phyloP scores from a whole-genome alignment of 2,329 filamentous ascomycete genomes.

The Fusarium pseudocircinatum region DNA sequence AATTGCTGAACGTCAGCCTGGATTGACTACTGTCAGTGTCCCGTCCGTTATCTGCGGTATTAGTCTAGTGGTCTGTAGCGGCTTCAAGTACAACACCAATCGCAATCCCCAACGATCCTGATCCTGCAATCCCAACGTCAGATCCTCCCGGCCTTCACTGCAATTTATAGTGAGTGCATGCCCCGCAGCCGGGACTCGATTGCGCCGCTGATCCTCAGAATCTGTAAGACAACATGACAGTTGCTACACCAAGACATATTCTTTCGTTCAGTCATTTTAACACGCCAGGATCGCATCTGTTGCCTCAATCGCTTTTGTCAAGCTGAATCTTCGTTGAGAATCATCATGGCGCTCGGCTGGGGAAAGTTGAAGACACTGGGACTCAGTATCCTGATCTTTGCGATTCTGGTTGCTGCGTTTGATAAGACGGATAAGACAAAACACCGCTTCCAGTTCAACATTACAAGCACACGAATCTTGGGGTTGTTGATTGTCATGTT shows the following conservation, averaged over 20 bases:
- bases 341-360: background rate
- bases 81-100: background rate
- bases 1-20: background rate
- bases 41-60: too few relatives aligned
- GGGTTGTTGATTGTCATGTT: background rate
- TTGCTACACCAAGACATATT: background rate
- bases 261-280: background rate
- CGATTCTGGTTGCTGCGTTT: background rate
- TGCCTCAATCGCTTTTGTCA: fast-evolving
- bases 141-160: background rate
- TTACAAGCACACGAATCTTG: background rate
- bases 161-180: background rate
- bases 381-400: background rate
- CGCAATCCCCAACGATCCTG: background rate
- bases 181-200: background rate
- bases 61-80: background rate
- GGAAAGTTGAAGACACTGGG: background rate
- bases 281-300: too few relatives aligned
- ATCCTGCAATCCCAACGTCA: background rate
- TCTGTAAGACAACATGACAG: background rate
- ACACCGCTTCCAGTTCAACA: background rate
- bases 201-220: background rate
- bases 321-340: fast-evolving
- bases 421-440: background rate
- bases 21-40: background rate